These are phyloP conservation scores for Sparassis latifolia DNA, from an alignment of 1,284 basidiomycete species.

Conservation along the genomic window DNA sequence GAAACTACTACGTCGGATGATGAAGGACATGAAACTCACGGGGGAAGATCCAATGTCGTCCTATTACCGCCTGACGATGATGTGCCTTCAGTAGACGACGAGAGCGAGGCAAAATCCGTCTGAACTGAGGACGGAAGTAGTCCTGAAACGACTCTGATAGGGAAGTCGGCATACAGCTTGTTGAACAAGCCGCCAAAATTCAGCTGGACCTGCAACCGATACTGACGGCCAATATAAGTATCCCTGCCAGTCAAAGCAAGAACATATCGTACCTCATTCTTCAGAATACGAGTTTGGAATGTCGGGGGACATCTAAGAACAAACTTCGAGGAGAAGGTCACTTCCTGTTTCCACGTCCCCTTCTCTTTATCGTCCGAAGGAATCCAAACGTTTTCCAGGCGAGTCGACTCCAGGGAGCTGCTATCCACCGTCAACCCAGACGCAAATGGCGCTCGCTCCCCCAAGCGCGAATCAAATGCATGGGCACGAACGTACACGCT, in stretches of 20 bases:
- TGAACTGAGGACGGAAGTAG: neutral
- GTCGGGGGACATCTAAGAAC: neutral
- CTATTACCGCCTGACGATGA: neutral
- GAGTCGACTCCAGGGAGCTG: too few species aligned
- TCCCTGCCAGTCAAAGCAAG: neutral
- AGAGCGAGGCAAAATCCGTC: neutral
- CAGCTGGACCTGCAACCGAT: neutral
- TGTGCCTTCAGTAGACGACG: neutral
- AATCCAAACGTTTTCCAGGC: slow-evolving; percentile 12
- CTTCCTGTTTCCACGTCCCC: slow-evolving; percentile 14
- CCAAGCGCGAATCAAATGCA: neutral
- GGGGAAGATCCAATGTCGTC: neutral
- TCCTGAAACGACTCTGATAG: neutral
- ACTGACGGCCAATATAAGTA: neutral
- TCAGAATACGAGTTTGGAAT: neutral
- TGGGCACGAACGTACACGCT: neutral
- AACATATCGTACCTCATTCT: neutral
- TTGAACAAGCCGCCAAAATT: slow-evolving; percentile 4
- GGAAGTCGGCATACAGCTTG: neutral
- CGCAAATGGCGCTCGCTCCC: neutral
- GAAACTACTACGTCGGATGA: neutral
- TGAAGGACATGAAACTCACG: slow-evolving; percentile 1
- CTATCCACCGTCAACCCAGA: neutral
- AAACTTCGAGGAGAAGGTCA: slow-evolving; percentile 9
- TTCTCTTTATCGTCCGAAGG: slow-evolving; percentile 5